Conservation (phyloP, 2,329 filamentous ascomycete genomes). For the Neopestalotiopsis rosae region DNA sequence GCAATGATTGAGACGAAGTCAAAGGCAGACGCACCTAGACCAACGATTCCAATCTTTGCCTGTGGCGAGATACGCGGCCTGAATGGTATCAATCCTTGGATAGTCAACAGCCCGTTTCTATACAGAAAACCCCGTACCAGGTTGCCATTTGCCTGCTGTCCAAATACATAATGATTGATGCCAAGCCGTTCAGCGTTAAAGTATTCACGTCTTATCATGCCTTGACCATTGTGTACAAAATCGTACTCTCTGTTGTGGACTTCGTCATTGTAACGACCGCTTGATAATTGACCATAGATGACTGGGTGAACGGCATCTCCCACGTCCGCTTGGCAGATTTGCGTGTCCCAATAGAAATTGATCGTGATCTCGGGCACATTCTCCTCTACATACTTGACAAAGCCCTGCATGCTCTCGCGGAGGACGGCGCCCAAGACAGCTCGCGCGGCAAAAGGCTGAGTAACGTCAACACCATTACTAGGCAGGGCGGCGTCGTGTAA, state of each 20-base stretch:
- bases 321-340: neutral
- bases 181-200: neutral
- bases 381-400: neutral
- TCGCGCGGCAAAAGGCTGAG: neutral
- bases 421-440: neutral
- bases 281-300: too few relatives aligned
- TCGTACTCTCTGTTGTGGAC: neutral
- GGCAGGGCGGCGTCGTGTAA: neutral
- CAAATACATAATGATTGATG: neutral
- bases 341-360: neutral
- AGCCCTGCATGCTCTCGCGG: neutral
- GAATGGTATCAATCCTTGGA: too few relatives aligned
- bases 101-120: neutral
- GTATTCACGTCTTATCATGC: neutral
- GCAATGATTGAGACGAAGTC: neutral
- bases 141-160: neutral
- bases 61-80: neutral
- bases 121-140: neutral
- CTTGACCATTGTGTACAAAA: neutral
- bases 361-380: neutral
- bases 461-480: neutral
- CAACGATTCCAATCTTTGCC: conserved; percentile 1
- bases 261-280: neutral
- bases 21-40: neutral
- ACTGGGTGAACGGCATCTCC: too few relatives aligned